A percentile compares a stretch with the other conserved stretches of the same genome.
phyloP scores from a whole-genome alignment of 2,329 filamentous ascomycete species.

The Botrytis pseudocinerea region DNA sequence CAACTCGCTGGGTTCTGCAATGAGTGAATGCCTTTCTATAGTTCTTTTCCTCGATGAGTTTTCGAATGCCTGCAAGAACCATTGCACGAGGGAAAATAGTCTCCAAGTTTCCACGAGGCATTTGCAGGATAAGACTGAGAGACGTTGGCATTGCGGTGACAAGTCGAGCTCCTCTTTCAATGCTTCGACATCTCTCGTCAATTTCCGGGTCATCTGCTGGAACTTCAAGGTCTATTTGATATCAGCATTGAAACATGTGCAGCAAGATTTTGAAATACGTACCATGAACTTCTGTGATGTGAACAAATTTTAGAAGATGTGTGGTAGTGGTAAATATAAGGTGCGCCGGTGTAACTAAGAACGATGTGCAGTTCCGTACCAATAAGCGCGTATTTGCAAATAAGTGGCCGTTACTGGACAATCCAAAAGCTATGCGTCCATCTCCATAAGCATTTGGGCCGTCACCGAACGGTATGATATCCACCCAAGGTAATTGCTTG shows the following conservation, averaged over 20 bases:
- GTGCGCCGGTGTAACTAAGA: conserved; percentile 76
- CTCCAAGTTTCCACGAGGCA: conserved; percentile 93
- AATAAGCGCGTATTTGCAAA: conserved; percentile 75
- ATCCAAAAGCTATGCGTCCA: conserved; percentile 48
- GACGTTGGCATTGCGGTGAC: conserved; percentile 87
- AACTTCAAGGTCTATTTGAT: conserved; percentile 68
- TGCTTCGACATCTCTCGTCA: conserved; percentile 87
- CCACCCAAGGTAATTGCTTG: conserved; percentile 40
- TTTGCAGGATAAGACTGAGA: conserved; percentile 85
- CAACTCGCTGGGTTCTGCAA: conserved; percentile 89
- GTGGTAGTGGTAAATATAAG: conserved; percentile 90
- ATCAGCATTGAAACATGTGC: conserved; percentile 11
- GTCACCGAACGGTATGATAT: conserved; percentile 34
- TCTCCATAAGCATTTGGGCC: conserved; percentile 28
- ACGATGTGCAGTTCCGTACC: conserved; percentile 89
- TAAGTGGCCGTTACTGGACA: conserved; percentile 75
- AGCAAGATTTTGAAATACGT: conserved; percentile 34
- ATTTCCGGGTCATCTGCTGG: conserved; percentile 86
- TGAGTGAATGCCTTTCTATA: conserved; percentile 83
- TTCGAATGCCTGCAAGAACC: conserved; percentile 85
- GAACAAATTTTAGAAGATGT: conserved; percentile 91
- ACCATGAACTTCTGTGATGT: conserved; percentile 69
- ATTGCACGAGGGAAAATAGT: conserved; percentile 92
- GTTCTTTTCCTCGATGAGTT: conserved; percentile 74
- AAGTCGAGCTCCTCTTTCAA: conserved; percentile 84